Evolutionary conservation across 768 basidiomycete species (phyloP).

Genomic region (Exsudoporus frostii): DNA sequence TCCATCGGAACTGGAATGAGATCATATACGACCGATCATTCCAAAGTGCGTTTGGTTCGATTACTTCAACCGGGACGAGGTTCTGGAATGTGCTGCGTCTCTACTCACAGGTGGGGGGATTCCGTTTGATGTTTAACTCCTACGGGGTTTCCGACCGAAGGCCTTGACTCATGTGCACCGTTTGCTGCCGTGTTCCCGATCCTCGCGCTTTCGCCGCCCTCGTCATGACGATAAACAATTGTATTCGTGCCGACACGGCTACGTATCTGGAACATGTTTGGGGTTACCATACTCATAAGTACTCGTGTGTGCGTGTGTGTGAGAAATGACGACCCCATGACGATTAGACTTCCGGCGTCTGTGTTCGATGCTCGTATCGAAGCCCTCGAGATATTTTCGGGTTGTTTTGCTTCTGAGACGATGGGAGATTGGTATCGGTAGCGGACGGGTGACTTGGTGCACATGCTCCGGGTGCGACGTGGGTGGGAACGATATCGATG

Average conservation of each 20-base stretch:
- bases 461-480: slow-evolving; percentile 11
- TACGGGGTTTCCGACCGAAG: neutral
- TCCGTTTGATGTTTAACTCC: slow-evolving; percentile 1
- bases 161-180: neutral
- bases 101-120: neutral
- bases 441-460: slow-evolving; percentile 22
- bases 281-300: neutral
- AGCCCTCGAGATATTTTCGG: slow-evolving; percentile 7
- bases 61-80: neutral
- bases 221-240: neutral
- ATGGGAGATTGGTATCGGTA: slow-evolving; percentile 5
- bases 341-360: slow-evolving; percentile 13
- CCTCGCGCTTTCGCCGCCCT: neutral
- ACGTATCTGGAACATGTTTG: slow-evolving; percentile 6
- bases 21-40: neutral
- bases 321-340: neutral
- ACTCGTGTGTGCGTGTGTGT: neutral
- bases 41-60: neutral
- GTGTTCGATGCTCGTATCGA: neutral
- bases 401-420: neutral
- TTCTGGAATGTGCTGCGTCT: neutral
- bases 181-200: neutral
- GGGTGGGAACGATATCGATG: neutral
- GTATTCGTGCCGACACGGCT: neutral
- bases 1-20: slow-evolving; percentile 13